These are phyloP conservation scores for Arachis monticola DNA, from an alignment of 331 rosid species.

Conservation along the genomic window DNA sequence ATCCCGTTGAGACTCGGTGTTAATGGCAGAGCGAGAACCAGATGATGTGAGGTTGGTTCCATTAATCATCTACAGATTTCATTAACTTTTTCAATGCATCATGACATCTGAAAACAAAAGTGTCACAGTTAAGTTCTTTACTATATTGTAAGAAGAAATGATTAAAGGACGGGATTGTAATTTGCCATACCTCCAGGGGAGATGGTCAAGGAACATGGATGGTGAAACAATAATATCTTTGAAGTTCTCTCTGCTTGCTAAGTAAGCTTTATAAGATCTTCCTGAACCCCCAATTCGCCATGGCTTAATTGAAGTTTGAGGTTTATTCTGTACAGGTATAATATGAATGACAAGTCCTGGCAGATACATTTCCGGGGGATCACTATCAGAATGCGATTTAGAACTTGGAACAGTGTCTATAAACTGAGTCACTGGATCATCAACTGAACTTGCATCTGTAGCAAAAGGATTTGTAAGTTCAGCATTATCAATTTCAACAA, in stretches of 20 bases:
- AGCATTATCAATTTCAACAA: conserved; percentile 38
- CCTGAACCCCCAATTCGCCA: conserved; percentile 44
- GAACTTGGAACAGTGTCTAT: conserved; percentile 62
- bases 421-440: conserved; percentile 63
- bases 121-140: conserved; percentile 5
- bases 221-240: conserved; percentile 82
- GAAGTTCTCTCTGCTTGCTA: conserved; percentile 77
- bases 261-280: conserved; percentile 62
- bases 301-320: conserved; percentile 41
- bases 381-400: conserved; percentile 49
- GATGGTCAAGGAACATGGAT: conserved; percentile 97
- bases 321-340: conserved; percentile 54
- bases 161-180: conserved; percentile 24
- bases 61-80: conserved; percentile 48
- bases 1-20: not conserved
- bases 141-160: conserved; percentile 11
- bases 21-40: conserved; percentile 30
- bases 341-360: conserved; percentile 85
- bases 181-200: conserved; percentile 90
- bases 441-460: conserved; percentile 30
- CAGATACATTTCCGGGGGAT: conserved; percentile 77
- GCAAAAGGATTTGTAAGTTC: conserved; percentile 55
- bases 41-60: conserved; percentile 43
- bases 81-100: conserved; percentile 68
- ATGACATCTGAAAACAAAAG: conserved; percentile 68